These are phyloP conservation scores for Penicillium coffeae DNA, from an alignment of 495 filamentous ascomycete species.

Conservation along the genomic window DNA sequence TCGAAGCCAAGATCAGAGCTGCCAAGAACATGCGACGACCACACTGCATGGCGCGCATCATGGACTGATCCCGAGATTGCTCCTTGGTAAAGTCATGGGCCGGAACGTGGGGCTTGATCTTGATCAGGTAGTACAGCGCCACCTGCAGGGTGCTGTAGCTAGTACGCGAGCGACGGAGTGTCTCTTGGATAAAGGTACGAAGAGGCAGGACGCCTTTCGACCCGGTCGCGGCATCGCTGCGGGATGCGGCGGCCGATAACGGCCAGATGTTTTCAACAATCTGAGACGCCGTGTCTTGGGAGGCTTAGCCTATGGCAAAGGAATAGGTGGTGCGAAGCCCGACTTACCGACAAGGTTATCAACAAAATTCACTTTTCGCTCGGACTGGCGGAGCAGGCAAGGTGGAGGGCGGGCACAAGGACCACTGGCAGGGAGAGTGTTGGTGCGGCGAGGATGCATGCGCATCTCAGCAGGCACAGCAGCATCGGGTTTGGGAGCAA, in stretches of 20 bases:
- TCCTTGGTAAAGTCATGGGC: conserved; percentile 81
- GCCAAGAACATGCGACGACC: conserved; percentile 97
- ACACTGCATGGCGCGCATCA: conserved; percentile 83
- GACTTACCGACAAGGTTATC: conserved; percentile 97
- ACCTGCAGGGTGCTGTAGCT: conserved; percentile 98
- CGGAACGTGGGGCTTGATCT: conserved; percentile 89
- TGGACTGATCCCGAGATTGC: conserved; percentile 69
- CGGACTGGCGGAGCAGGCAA: conserved; percentile 79
- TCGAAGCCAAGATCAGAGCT: conserved; percentile 87
- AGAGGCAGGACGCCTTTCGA: conserved; percentile 76
- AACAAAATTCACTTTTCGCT: conserved; percentile 93
- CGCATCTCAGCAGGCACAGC: conserved; percentile 64
- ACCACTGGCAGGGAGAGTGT: conserved; percentile 37
- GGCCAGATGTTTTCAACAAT: conserved; percentile 99
- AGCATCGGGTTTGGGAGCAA: conserved; percentile 34
- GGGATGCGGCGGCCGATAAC: conserved; percentile 47
- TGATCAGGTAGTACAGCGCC: conserved; percentile 90
- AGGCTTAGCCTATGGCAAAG: conserved; percentile 18
- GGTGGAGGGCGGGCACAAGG: conserved; percentile 69
- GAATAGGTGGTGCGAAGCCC: conserved; percentile 15
- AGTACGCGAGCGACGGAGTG: conserved; percentile 86
- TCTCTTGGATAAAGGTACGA: conserved; percentile 95
- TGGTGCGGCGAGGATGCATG: conserved; percentile 79
- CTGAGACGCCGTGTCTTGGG: conserved; percentile 88
- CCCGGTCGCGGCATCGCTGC: conserved; percentile 42